A percentile compares a stretch with the other conserved stretches of the same genome.
These are phyloP conservation scores for Xylariomycetidae sp. DNA, from an alignment of 2,329 filamentous ascomycete genomes.

Conservation along the genomic window DNA sequence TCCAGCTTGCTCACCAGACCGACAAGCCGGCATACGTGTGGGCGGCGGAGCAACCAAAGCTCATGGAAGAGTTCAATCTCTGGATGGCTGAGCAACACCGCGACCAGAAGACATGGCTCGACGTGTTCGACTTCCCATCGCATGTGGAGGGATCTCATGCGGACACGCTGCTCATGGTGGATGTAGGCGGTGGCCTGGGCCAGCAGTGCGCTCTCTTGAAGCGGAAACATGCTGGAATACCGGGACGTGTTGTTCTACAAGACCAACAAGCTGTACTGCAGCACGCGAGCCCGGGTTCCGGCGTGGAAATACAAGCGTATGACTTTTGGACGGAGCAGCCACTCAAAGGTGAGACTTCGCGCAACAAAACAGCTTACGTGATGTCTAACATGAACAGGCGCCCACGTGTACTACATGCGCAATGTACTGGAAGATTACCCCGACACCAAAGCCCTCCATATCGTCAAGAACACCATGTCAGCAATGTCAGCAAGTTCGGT, in stretches of 20 bases:
- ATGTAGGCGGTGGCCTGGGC: conserved; percentile 34
- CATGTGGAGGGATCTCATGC: conserved; percentile 2
- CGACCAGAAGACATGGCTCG: conserved; percentile 10
- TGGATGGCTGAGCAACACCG: conserved; percentile 11
- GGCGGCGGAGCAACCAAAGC: conserved; percentile 7
- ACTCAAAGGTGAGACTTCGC: conserved; percentile 16
- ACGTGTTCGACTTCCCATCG: conserved; percentile 9
- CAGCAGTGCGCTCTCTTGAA: conserved; percentile 31
- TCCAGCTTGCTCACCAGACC: conserved; percentile 10
- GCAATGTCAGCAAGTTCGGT: conserved; percentile 14
- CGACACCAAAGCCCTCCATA: conserved; percentile 11
- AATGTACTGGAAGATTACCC: conserved; percentile 17
- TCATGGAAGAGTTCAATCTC: conserved; percentile 11
- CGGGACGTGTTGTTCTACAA: conserved; percentile 32
- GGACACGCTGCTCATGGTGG: conserved; percentile 26
- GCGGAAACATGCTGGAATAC: conserved; percentile 24
- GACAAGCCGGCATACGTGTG: conserved; percentile 10
- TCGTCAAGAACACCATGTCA: conserved; percentile 13
- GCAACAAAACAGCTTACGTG: too few relatives aligned
- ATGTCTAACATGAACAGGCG: conserved; percentile 11
- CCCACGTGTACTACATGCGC: conserved; percentile 16
- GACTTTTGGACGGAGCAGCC: conserved; percentile 13
- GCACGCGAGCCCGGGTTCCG: conserved; percentile 4
- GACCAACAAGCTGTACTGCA: conserved; percentile 29
- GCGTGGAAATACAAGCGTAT: conserved; percentile 8